Evolutionary conservation across 2,329 filamentous ascomycete species (phyloP).

Genomic region (Talaromyces pinophilus): DNA sequence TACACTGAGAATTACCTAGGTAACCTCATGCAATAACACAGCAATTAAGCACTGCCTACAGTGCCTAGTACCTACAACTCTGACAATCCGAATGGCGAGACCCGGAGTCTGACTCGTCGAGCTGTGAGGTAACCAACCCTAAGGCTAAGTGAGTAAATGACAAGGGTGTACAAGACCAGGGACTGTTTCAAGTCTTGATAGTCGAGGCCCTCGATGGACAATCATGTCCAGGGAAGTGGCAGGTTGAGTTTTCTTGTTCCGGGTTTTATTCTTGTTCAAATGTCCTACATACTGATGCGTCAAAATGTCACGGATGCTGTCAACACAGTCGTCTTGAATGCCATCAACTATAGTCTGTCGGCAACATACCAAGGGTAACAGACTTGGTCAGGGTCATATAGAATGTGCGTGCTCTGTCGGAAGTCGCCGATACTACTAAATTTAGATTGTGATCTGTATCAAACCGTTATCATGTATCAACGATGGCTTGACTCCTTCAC

Average conservation of each 20-base stretch:
- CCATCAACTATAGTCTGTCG: not conserved
- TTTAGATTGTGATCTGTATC: not conserved
- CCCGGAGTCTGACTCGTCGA: not conserved
- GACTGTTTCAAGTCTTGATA: not conserved
- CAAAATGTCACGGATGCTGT: not conserved
- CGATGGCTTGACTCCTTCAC: not conserved
- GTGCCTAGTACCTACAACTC: not conserved
- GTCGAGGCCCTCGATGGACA: not conserved
- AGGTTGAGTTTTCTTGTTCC: not conserved
- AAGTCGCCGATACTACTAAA: not conserved
- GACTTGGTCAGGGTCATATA: not conserved
- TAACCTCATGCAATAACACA: not conserved
- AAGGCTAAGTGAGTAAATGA: not conserved
- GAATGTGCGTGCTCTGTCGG: not conserved
- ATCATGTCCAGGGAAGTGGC: not conserved
- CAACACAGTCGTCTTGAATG: not conserved
- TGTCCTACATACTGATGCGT: not conserved
- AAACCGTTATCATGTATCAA: not conserved
- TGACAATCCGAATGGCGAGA: conserved; percentile 7
- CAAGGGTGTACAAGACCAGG: conserved; percentile 8
- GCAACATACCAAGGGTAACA: not conserved
- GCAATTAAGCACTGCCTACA: not conserved
- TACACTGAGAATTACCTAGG: not conserved
- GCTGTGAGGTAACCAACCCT: not conserved
- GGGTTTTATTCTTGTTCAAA: not conserved